Evolutionary conservation across 2,329 filamentous ascomycete species (phyloP).

Genomic region (Diaporthe australafricana): DNA sequence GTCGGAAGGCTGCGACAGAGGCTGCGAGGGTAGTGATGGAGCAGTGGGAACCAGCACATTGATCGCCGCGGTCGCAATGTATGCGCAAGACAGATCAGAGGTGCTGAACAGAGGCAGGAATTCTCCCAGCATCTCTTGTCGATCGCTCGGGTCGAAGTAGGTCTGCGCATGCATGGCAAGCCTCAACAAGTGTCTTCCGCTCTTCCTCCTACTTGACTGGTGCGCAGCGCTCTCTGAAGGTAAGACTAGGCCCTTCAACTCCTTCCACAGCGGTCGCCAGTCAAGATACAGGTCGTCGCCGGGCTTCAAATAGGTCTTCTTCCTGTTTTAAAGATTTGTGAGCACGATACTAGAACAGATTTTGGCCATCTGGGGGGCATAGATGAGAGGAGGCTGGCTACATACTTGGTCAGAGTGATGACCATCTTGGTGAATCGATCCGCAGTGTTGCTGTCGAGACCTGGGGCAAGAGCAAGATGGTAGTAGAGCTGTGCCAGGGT

Average conservation of each 20-base stretch:
- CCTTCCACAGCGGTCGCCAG: conserved; percentile 93
- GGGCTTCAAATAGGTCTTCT: conserved; percentile 94
- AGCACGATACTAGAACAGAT: conserved; percentile 35
- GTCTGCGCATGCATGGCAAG: conserved; percentile 90
- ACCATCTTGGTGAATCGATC: conserved; percentile 98
- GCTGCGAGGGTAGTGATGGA: conserved; percentile 76
- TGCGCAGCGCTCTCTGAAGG: conserved; percentile 83
- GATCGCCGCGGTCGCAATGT: conserved; percentile 88
- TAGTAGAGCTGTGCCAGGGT: conserved; percentile 93
- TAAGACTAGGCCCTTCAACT: conserved; percentile 90
- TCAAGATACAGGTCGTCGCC: conserved; percentile 91
- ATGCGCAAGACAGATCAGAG: conserved; percentile 91
- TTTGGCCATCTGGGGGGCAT: background rate
- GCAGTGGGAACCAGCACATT: conserved; percentile 90
- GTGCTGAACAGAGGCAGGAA: conserved; percentile 91
- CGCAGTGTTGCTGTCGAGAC: conserved; percentile 82
- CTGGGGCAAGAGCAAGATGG: conserved; percentile 89
- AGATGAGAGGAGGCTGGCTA: conserved; percentile 36
- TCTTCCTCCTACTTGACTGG: conserved; percentile 65
- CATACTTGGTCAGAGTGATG: conserved; percentile 91
- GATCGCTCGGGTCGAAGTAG: conserved; percentile 91
- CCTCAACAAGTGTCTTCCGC: conserved; percentile 79
- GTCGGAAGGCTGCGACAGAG: conserved; percentile 85
- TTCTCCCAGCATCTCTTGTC: conserved; percentile 84
- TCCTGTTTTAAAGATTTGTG: conserved; percentile 63